Evolutionary conservation across 345 rosid species (phyloP).

Genomic region (Eucalyptus regnans): DNA sequence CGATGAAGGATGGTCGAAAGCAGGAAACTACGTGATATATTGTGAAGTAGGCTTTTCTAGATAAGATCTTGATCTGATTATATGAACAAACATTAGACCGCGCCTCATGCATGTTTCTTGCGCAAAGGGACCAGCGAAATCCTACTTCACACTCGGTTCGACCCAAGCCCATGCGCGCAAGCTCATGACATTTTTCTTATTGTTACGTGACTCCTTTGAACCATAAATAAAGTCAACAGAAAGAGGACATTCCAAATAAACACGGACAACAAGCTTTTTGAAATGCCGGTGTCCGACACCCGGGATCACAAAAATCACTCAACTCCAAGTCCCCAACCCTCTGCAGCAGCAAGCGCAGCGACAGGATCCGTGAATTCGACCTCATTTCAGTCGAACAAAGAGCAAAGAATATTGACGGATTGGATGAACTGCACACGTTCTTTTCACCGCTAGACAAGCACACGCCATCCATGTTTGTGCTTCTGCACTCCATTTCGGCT

Average conservation of each 20-base stretch:
- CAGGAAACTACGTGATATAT: not conserved
- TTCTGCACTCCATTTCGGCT: not conserved
- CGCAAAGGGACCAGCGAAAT: not conserved
- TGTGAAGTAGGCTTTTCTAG: not conserved
- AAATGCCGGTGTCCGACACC: not conserved
- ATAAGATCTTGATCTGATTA: not conserved
- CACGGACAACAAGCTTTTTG: not conserved
- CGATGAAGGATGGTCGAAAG: not conserved
- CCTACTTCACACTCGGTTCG: not conserved
- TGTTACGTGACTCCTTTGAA: not conserved
- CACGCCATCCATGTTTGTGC: not conserved
- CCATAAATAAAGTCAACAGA: not conserved
- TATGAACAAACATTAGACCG: not conserved
- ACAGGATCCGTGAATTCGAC: not conserved
- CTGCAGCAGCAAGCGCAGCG: not conserved
- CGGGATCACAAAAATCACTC: not conserved
- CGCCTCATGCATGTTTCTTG: not conserved
- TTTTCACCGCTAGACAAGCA: not conserved
- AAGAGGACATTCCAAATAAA: not conserved
- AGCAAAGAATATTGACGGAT: not conserved
- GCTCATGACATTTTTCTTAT: not conserved
- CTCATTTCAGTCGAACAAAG: not conserved
- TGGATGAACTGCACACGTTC: not conserved
- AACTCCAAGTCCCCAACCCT: not conserved
- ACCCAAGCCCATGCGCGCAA: not conserved